phyloP scores from a whole-genome alignment of 2,329 filamentous ascomycete species.

The Aspergillus thermomutatus region DNA sequence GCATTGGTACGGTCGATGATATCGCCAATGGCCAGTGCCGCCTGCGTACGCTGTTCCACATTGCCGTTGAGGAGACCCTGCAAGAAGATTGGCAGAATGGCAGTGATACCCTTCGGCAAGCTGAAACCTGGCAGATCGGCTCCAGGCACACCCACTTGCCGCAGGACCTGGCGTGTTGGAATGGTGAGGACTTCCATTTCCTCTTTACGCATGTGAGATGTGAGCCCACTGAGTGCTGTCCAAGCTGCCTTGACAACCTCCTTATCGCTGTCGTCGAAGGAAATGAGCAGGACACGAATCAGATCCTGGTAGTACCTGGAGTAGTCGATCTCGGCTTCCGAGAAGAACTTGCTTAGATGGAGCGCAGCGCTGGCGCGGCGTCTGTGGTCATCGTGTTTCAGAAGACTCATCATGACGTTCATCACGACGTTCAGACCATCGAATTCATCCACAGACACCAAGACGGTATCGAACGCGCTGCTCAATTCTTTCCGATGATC shows the following conservation, averaged over 20 bases:
- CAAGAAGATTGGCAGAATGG: constrained; percentile 92
- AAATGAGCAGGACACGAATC: constrained; percentile 82
- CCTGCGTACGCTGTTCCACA: constrained; percentile 83
- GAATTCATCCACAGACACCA: constrained; percentile 90
- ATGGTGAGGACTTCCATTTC: constrained; percentile 93
- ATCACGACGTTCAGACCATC: constrained; percentile 95
- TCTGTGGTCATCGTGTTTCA: constrained; percentile 89
- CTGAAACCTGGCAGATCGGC: constrained; percentile 81
- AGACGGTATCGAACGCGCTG: constrained; percentile 79
- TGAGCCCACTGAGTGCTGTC: constrained; percentile 81
- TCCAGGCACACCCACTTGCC: constrained; percentile 84
- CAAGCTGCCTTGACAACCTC: constrained; percentile 87
- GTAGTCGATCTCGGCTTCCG: constrained; percentile 76
- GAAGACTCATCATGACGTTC: constrained; percentile 82
- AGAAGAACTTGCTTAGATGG: constrained; percentile 85
- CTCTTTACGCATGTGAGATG: constrained; percentile 86
- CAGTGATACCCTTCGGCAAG: constrained; percentile 94
- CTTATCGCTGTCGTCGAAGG: constrained; percentile 81
- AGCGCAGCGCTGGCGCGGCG: constrained; percentile 73
- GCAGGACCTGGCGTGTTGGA: constrained; percentile 80
- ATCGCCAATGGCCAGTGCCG: constrained; percentile 90
- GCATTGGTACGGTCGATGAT: constrained; percentile 90
- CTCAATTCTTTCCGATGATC: constrained; percentile 70
- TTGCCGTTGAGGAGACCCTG: constrained; percentile 98
- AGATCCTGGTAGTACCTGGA: constrained; percentile 95